These are phyloP conservation scores for Meyerozyma guilliermondii DNA, from an alignment of 1,139 yeast species.

Conservation along the genomic window DNA sequence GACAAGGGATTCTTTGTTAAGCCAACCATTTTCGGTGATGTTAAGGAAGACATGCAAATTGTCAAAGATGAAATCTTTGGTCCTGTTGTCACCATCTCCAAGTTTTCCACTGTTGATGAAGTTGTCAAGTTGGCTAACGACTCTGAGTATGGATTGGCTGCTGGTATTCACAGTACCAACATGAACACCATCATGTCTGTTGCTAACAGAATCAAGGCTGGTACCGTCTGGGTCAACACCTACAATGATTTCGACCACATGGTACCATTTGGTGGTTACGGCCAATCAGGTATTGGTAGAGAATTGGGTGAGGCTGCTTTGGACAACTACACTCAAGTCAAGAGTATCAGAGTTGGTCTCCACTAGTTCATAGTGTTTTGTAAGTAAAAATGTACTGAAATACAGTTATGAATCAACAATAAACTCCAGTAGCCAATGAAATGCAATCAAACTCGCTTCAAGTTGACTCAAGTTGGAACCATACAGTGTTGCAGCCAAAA, in stretches of 20 bases:
- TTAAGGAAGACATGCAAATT: conserved; percentile 59
- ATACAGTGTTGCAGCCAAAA: not conserved
- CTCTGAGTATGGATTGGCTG: conserved; percentile 77
- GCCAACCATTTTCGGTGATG: conserved; percentile 78
- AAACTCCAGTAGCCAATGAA: no score
- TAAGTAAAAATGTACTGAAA: not conserved
- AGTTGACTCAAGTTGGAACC: not conserved
- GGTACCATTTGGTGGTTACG: conserved; percentile 85
- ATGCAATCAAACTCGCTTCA: no score
- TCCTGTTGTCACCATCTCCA: conserved; percentile 73
- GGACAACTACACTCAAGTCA: conserved; percentile 75
- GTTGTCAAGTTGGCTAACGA: conserved; percentile 67
- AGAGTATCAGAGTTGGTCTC: conserved; percentile 62
- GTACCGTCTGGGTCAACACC: conserved; percentile 82
- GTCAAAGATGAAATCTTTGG: conserved; percentile 85
- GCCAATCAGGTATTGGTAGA: conserved; percentile 86
- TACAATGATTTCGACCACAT: conserved; percentile 79
- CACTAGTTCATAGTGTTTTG: not conserved
- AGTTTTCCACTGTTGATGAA: conserved; percentile 70
- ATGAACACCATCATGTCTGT: conserved; percentile 38
- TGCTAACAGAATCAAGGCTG: conserved; percentile 66
- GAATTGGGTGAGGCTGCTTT: conserved; percentile 86
- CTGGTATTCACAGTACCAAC: conserved; percentile 69
- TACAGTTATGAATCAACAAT: no score
- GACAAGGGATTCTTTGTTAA: conserved; percentile 70